These are phyloP conservation scores for Backusella westeae DNA, from an alignment of 192 early-diverging fungal genomes.

Conservation along the genomic window DNA sequence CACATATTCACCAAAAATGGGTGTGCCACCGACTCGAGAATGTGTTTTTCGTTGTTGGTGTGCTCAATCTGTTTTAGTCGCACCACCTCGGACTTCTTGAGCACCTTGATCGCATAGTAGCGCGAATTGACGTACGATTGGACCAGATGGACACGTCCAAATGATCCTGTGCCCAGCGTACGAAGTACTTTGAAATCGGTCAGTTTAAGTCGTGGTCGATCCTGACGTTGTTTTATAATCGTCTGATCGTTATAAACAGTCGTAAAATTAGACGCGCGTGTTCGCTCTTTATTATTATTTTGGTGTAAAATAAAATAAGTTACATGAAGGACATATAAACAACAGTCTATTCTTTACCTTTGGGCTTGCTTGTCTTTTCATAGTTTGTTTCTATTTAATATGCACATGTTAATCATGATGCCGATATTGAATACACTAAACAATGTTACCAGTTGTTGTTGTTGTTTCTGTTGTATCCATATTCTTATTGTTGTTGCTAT, in stretches of 20 bases:
- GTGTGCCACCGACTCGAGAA: slow-evolving; percentile 84
- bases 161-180: slow-evolving; percentile 96
- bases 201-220: slow-evolving; percentile 60
- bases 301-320: not conserved
- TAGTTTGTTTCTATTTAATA: not conserved
- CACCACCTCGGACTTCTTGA: slow-evolving; percentile 94
- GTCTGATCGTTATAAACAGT: slow-evolving; percentile 31
- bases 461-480: not conserved
- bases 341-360: not conserved
- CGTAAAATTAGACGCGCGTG: slow-evolving; percentile 4
- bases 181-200: slow-evolving; percentile 83
- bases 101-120: slow-evolving; percentile 97
- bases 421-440: not conserved
- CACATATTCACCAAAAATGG: slow-evolving; percentile 90
- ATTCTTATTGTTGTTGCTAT: not conserved
- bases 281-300: not conserved
- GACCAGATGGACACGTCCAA: slow-evolving; percentile 96
- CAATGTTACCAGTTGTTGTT: not conserved
- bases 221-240: slow-evolving; percentile 31
- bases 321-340: no score
- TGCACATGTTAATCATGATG: not conserved
- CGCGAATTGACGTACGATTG: slow-evolving; percentile 74
- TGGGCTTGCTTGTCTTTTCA: not conserved
- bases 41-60: slow-evolving; percentile 96
- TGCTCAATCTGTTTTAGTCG: slow-evolving; percentile 98